Evolutionary conservation across 192 early-diverging fungal species (phyloP), one percentile per base, ranked within the genome.

Genomic region (Coemansia sp.): DNA sequence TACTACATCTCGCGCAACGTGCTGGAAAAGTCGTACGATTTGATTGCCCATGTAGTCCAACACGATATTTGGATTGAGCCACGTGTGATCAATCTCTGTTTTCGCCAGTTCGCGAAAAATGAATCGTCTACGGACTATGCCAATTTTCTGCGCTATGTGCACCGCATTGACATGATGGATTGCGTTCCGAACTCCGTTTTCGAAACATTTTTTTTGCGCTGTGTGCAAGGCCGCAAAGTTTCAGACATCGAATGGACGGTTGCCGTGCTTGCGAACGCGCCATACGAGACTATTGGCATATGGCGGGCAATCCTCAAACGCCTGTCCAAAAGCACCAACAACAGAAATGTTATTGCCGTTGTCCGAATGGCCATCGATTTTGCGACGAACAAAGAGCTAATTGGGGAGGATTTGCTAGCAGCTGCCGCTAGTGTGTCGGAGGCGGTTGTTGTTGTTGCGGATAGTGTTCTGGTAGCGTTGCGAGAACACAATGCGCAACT

Each of bases 101-200:
- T 75, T 67, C 65, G 48, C 12, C 41, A 69, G 38, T 33, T 83
- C 18, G 55, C 46, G 23, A 49, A 64, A 1, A 41, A 35, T 49
- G 55, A 64, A n/a, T 43, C 49, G 4, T 30, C 30, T 16, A 57
- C 58, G 10, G 81, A 77, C 5, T 35, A 67, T 2, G 72, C 66
- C 38, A 83, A 75, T 43, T 83, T 83, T 62, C n/a, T 83, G 62
- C 75, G 81, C 41, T 75, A 83, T 36, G 57, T 77, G 5, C 45
- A 73, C 20, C 81, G 75, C 34, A 69, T 63, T 4, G 35, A 21
- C 14, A 48, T 38, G 24, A 44, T 83, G 35, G 16, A 48, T 0
- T 6, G 2, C 48, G 66, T 75, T 33, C 43, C 72, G 1, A 44
- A 75, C 67, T 62, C 63, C 15, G 34, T 67, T 5, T 46, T 72